These are phyloP conservation scores for Setaria viridis DNA, from an alignment of 202 grass and related monocot genomes.

Conservation along the genomic window DNA sequence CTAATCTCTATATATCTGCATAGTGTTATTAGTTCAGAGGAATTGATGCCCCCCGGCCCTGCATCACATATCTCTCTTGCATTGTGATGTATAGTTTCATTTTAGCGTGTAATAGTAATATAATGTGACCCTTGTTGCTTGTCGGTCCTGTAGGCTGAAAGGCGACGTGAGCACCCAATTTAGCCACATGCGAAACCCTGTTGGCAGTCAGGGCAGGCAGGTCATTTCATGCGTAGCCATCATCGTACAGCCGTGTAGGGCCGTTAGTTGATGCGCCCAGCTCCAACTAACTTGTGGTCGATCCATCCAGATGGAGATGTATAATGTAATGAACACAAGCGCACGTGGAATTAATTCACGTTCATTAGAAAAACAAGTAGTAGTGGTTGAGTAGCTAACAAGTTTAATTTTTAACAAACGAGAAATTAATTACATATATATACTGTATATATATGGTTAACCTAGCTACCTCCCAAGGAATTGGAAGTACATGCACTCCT, in stretches of 20 bases:
- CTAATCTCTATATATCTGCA: not conserved
- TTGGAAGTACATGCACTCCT: too few species aligned
- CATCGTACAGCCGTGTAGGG: constrained; percentile 40
- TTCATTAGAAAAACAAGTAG: not conserved
- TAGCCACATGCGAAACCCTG: not conserved
- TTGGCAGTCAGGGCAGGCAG: constrained; percentile 9
- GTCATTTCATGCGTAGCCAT: constrained; percentile 45
- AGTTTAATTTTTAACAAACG: too few species aligned
- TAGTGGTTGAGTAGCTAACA: too few species aligned
- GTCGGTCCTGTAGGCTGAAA: not conserved
- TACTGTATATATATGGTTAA: too few species aligned
- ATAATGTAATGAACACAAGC: not conserved
- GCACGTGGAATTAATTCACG: not conserved
- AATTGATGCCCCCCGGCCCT: too few species aligned
- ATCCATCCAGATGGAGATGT: not conserved
- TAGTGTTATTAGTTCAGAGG: too few species aligned
- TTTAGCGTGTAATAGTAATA: too few species aligned
- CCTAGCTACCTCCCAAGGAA: too few species aligned
- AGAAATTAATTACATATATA: too few species aligned
- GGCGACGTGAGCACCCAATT: not conserved
- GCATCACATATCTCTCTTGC: too few species aligned
- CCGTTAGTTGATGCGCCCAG: constrained; percentile 19
- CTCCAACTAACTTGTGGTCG: constrained; percentile 43
- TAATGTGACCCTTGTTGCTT: too few species aligned
- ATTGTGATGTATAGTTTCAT: too few species aligned